Evolutionary conservation across 2,329 filamentous ascomycete species (phyloP), one percentile per base, ranked within the genome.

Genomic region (Hymenoscyphus fructigenus): DNA sequence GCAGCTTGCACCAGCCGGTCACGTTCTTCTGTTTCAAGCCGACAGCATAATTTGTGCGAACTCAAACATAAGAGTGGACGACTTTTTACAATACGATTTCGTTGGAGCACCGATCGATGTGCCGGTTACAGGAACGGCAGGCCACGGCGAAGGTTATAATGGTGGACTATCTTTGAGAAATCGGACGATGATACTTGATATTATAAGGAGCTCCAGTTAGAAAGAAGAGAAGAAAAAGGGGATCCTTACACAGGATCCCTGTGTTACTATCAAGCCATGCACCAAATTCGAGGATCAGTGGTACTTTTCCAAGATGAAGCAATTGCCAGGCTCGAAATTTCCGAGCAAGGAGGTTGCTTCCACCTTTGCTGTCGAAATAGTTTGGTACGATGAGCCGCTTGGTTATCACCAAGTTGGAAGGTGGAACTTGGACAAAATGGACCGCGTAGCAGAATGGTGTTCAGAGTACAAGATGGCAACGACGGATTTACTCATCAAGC

Each of bases 121-220:
- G 59, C 67, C 55, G 59, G 64, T 3, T 60, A 69, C 28, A 12
- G 41, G 41, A 34, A 41, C 17, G 12, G 20, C 26, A 3, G 61
- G 61, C 5, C 38, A 70, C 32, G 69, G 67, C 1, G 55, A 64
- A 36, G 65, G 59, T 3, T 76, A 70, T 65, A 77, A 77, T 65
- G 77, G 76, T 47, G 76, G 76, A 1, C 66, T 78, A 7, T 74
- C 71, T 0, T 66, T 78, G 59, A 71, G 77, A 55, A 77, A 76
- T 67, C 69, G 73, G 17, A 65, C 65, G 15, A 71, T 73, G 70
- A 72, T 76, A 28, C 61, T 78, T 36, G 65, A 68, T 29, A 67
- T 72, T 17, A 38, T 69, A 20, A 29, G 47, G 9, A 55, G 61
- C 10, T 60, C 55, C 20, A 65, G 41, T 58, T 66, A 59, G 57